Evolutionary conservation across 331 rosid genomes (phyloP), one percentile per base, ranked within the genome.

Genomic region (Spiraea crenata): DNA sequence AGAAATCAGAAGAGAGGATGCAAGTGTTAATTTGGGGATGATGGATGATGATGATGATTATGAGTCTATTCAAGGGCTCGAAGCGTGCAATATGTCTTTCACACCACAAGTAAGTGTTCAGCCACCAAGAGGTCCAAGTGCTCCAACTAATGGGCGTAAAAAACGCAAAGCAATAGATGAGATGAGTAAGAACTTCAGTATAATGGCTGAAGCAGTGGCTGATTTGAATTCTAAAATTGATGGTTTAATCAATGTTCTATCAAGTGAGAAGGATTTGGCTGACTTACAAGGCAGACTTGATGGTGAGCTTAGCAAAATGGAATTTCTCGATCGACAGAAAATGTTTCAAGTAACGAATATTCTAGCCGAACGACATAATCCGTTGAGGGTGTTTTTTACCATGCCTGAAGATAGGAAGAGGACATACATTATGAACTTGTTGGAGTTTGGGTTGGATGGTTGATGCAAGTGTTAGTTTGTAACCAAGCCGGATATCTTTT

Each of bases 221-320:
- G 34, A 31, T 49, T 35, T 62, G 69, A 11, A 40, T 37, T 42
- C 46, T 15, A 40, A 39, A 16, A 8, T 63, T 50, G 76, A 58
- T 45, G 67, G 57, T 9, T 12, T 44, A 39, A 40, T 58, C 5
- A 12, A 47, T 41, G 20, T 71, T 46, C 39, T 49, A 14, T 60
- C 60, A 6, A n/a, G 1, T 31, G 9, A 71, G 2, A 60, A 35
- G 7, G 38, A 71, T 42, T 41, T 71, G 46, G 42, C 50, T 60
- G 58, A 19, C 7, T 34, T 71, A 19, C 76, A 71, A 17, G 15
- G 44, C 15, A 71, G 38, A 59, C 68, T 71, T 47, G 40, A 71
- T n/a, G 44, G 55, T 34, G 68, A 71, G 50, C 37, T 71, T 58
- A 71, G 45, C 19, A 59, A 58, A n/a, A 59, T 71, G 7, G 19